phyloP scores from a whole-genome alignment of 31 red algal species.

The Endocladia muricata region DNA sequence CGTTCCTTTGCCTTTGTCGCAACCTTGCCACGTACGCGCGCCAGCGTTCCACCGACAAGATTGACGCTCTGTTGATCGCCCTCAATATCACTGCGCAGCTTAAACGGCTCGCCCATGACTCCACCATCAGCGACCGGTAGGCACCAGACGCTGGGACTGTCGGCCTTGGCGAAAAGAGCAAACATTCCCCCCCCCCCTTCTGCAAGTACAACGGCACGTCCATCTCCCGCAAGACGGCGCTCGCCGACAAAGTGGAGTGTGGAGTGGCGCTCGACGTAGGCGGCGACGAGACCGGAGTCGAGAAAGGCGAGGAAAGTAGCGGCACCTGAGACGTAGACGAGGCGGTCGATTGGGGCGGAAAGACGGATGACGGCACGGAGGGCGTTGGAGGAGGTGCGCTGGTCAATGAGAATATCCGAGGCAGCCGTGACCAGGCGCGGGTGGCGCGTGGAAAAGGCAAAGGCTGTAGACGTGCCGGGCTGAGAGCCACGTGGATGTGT shows the following conservation, averaged over 20 bases:
- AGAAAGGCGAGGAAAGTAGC: slow-evolving; percentile 38
- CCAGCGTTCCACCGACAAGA: slow-evolving; percentile 33
- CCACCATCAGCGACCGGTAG: slow-evolving; percentile 23
- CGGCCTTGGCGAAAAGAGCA: slow-evolving; percentile 46
- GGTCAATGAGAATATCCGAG: slow-evolving; percentile 41
- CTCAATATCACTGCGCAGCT: slow-evolving; percentile 56
- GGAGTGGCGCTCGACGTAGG: slow-evolving; percentile 19
- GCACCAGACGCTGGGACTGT: slow-evolving; percentile 61
- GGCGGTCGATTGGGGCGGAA: slow-evolving; percentile 22
- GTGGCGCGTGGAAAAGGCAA: slow-evolving; percentile 12
- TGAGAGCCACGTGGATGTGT: background rate
- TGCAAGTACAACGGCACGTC: slow-evolving; percentile 24
- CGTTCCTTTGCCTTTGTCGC: slow-evolving; percentile 46
- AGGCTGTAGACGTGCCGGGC: background rate
- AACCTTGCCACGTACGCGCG: slow-evolving; percentile 49
- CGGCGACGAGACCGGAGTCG: slow-evolving; percentile 30
- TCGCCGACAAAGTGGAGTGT: slow-evolving; percentile 24
- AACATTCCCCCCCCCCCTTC: slow-evolving; percentile 9
- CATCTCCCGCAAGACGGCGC: slow-evolving; percentile 9
- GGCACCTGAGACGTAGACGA: slow-evolving; percentile 37
- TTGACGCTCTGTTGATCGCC: slow-evolving; percentile 42
- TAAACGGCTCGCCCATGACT: slow-evolving; percentile 23
- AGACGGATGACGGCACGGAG: slow-evolving; percentile 29
- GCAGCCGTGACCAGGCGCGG: slow-evolving; percentile 29
- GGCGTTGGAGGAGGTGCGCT: slow-evolving; percentile 36